phyloP scores from a whole-genome alignment of 1,139 yeast genomes.

The Taiozyma sp. region DNA sequence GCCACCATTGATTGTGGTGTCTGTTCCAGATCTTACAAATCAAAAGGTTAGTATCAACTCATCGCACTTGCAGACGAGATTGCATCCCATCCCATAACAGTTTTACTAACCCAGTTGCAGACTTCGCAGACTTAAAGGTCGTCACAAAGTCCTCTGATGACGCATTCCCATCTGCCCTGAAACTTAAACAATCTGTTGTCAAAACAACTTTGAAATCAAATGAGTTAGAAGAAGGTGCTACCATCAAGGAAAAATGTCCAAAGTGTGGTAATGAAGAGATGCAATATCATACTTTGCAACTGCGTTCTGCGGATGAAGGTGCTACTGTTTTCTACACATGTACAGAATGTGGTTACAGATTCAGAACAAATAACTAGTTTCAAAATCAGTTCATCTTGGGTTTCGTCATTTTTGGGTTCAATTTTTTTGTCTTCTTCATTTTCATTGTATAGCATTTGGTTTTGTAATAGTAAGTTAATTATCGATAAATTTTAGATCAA shows the following conservation, averaged over 20 bases:
- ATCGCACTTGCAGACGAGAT: neutral
- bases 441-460: neutral
- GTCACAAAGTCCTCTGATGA: slow-evolving; percentile 78
- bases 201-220: slow-evolving; percentile 74
- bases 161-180: slow-evolving; percentile 87
- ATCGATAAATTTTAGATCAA: neutral
- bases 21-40: slow-evolving; percentile 59
- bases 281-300: slow-evolving; percentile 94
- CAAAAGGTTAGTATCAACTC: slow-evolving; percentile 27
- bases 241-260: slow-evolving; percentile 95
- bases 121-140: slow-evolving; percentile 78
- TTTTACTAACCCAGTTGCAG: slow-evolving; percentile 16
- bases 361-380: slow-evolving; percentile 78
- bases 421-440: neutral
- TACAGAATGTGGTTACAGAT: slow-evolving; percentile 86
- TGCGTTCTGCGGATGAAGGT: slow-evolving; percentile 99
- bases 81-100: neutral
- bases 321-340: slow-evolving; percentile 95
- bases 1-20: slow-evolving; percentile 54
- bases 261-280: slow-evolving; percentile 97
- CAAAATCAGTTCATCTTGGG: neutral
- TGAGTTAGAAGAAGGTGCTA: slow-evolving; percentile 91
- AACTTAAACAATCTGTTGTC: slow-evolving; percentile 81
- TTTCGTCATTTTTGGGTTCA: neutral
- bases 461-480: neutral